phyloP scores from a whole-genome alignment of 768 basidiomycete genomes.

The Boletus subparvulus region DNA sequence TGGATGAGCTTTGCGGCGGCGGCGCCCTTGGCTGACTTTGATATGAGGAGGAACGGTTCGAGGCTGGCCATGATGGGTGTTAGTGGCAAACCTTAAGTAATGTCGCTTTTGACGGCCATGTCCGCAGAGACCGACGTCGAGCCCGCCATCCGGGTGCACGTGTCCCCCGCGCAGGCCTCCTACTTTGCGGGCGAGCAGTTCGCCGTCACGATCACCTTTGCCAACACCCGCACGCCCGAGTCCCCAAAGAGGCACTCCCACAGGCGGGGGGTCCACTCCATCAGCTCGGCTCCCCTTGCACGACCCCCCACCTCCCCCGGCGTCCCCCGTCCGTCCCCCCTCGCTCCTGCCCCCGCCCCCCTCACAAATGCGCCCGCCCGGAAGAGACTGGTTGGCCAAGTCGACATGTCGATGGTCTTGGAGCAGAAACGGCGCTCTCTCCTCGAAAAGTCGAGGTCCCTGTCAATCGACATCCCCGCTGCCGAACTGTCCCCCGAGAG shows the following conservation, averaged over 20 bases:
- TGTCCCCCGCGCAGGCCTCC: slow-evolving; percentile 79
- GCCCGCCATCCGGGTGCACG: slow-evolving; percentile 65
- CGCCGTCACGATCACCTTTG: slow-evolving; percentile 81
- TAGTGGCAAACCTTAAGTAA: too few relatives aligned
- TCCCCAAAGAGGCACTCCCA: slow-evolving; percentile 45
- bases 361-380: slow-evolving; percentile 34
- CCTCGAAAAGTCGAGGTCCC: slow-evolving; percentile 51
- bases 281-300: slow-evolving; percentile 79
- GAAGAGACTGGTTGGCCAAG: slow-evolving; percentile 58
- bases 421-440: slow-evolving; percentile 55
- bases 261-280: slow-evolving; percentile 73
- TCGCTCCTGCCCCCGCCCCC: slow-evolving; percentile 22
- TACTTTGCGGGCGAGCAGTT: slow-evolving; percentile 94
- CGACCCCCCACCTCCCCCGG: slow-evolving; percentile 84
- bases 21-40: slow-evolving; percentile 88
- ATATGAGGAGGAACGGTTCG: slow-evolving; percentile 90
- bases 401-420: slow-evolving; percentile 45
- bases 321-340: slow-evolving; percentile 42
- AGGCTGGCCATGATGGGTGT: slow-evolving; percentile 47
- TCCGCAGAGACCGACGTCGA: too few relatives aligned
- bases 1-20: slow-evolving; percentile 86
- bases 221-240: slow-evolving; percentile 67
- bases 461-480: slow-evolving; percentile 63
- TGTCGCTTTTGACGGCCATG: too few relatives aligned
- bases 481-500: slow-evolving; percentile 39